Percentiles rank a stretch among this genome's conserved stretches.
phyloP scores from a whole-genome alignment of 2,329 filamentous ascomycete species.

The Delphinella strobiligena region DNA sequence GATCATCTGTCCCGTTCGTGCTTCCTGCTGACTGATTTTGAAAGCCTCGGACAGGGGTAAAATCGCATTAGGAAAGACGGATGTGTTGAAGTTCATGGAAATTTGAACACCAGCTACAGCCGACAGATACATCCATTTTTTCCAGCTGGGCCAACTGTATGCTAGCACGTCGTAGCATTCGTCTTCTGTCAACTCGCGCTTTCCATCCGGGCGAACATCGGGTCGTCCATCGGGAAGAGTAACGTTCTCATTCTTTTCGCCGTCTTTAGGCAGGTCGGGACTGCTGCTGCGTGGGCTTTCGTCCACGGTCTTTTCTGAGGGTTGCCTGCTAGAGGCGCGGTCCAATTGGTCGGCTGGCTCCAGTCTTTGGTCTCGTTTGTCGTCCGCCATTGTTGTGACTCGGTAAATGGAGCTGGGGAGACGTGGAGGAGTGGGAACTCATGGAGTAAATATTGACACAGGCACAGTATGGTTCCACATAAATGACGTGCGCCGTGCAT shows the following conservation, averaged over 20 bases:
- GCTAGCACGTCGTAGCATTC: constrained; percentile 26
- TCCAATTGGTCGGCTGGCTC: too few relatives aligned
- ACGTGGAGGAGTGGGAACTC: too few relatives aligned
- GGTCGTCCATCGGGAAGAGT: constrained; percentile 1
- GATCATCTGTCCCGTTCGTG: constrained; percentile 61
- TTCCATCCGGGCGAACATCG: constrained; percentile 9
- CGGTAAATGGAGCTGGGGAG: too few relatives aligned
- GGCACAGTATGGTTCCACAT: too few relatives aligned
- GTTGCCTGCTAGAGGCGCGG: too few relatives aligned
- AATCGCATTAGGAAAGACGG: constrained; percentile 36
- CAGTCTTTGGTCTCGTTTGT: too few relatives aligned
- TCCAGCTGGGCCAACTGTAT: constrained; percentile 30
- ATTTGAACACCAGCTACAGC: constrained; percentile 37
- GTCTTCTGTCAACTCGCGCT: constrained; percentile 11
- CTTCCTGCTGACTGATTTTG: constrained; percentile 53
- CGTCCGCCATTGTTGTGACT: too few relatives aligned
- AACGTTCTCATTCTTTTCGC: constrained; percentile 7
- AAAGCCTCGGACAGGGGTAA: constrained; percentile 47
- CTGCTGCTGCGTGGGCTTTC: neutral
- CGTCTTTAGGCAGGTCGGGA: neutral
- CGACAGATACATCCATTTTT: constrained; percentile 36
- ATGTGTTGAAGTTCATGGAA: constrained; percentile 41
- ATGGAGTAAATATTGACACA: too few relatives aligned
- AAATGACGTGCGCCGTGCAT: too few relatives aligned
- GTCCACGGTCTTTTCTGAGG: too few relatives aligned